Evolutionary conservation across 2,329 filamentous ascomycete genomes (phyloP).

Genomic region (Ophiocordyceps camponoti-leonardi): DNA sequence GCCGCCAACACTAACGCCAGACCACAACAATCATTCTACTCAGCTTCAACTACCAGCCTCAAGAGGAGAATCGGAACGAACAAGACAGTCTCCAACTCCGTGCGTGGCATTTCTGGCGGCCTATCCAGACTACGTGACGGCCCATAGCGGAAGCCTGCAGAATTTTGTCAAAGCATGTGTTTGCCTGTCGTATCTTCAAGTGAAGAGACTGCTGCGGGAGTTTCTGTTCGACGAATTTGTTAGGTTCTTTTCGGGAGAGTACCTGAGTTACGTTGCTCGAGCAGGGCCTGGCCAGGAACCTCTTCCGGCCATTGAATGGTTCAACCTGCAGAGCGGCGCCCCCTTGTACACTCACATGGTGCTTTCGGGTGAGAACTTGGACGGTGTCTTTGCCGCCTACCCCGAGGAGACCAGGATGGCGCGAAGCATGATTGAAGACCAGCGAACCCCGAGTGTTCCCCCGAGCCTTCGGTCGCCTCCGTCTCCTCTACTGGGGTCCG

Average conservation of each 20-base stretch:
- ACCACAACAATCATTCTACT: neutral
- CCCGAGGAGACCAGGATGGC: slow-evolving; percentile 12
- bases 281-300: slow-evolving; percentile 9
- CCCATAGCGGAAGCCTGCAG: slow-evolving; percentile 18
- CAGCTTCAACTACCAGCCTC: neutral
- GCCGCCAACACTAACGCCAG: too few species aligned
- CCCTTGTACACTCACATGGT: slow-evolving; percentile 14
- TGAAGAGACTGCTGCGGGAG: slow-evolving; percentile 16
- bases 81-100: slow-evolving; percentile 6
- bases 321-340: slow-evolving; percentile 11
- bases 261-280: slow-evolving; percentile 20
- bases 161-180: slow-evolving; percentile 28
- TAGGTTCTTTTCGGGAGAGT: slow-evolving; percentile 23
- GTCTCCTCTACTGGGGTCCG: slow-evolving; percentile 6
- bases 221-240: slow-evolving; percentile 37
- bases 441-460: neutral
- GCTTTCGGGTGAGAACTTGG: slow-evolving; percentile 18
- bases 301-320: slow-evolving; percentile 25
- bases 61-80: neutral
- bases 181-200: slow-evolving; percentile 21
- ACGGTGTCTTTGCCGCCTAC: slow-evolving; percentile 16
- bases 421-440: slow-evolving; percentile 1
- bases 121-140: slow-evolving; percentile 26
- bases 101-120: slow-evolving; percentile 20
- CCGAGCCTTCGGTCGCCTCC: neutral